Percentiles rank a stretch among this genome's conserved stretches.
Conservation (phyloP, 1,139 yeast genomes). For the Barnettozyma hawaiiensis region DNA sequence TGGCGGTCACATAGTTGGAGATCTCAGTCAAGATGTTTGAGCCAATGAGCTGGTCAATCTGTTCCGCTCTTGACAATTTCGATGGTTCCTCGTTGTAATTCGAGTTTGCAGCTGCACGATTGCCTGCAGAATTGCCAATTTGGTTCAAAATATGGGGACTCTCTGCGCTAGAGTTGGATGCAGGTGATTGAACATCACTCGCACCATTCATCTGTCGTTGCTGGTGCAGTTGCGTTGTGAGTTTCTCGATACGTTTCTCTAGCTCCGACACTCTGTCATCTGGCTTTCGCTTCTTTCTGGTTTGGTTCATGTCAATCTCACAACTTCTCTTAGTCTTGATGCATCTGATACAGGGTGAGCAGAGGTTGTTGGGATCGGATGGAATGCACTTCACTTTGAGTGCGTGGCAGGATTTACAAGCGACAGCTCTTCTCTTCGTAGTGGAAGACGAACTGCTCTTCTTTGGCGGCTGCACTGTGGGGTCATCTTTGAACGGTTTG, state of each 20-base stretch:
- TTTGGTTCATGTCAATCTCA: constrained; percentile 59
- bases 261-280: constrained; percentile 35
- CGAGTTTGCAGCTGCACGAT: neutral
- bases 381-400: constrained; percentile 82
- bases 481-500: neutral
- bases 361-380: constrained; percentile 42
- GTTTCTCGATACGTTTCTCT: constrained; percentile 31
- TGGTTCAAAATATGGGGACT: constrained; percentile 6
- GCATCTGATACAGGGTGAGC: constrained; percentile 68
- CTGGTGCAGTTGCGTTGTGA: constrained; percentile 23
- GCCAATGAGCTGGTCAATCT: constrained; percentile 19
- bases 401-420: constrained; percentile 77
- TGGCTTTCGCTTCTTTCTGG: constrained; percentile 47
- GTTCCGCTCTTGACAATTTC: constrained; percentile 12
- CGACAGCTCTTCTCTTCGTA: constrained; percentile 40
- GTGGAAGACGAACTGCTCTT: neutral
- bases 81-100: constrained; percentile 5
- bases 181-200: constrained; percentile 9
- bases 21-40: constrained; percentile 29
- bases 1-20: constrained; percentile 31
- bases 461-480: neutral
- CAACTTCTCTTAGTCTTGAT: constrained; percentile 57
- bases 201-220: constrained; percentile 9
- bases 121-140: constrained; percentile 1
- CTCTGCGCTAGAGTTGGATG: constrained; percentile 5